Base-by-base conservation (phyloP, 495 filamentous ascomycete species). In the Elaphomyces granulatus region DNA sequence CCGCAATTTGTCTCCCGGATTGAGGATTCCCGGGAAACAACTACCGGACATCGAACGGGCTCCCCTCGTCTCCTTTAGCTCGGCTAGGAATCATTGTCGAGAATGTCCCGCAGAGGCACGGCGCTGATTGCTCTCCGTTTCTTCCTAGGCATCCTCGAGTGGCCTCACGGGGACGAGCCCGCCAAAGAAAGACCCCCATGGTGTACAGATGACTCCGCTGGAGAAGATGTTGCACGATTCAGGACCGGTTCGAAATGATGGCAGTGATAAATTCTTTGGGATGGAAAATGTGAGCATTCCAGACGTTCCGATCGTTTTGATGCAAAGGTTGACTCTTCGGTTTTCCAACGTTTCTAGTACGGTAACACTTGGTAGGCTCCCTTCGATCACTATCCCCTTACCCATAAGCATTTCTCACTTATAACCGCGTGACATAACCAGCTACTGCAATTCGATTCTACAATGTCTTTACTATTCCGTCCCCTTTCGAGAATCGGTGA, bases 261-360 rank as follows among this genome's bases (percentile, higher is more conserved):
- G 92, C 15, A 95, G 82, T 58, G 90, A 98, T 61, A 94, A 94
- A 67, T 96, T 93, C 63, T 96, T 88, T 66, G 90, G 92, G 2
- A 78, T 96, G 68, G 90, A 96, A 61, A 98, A 98, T 66, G 87
- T 95, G 68, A 69, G 83, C 60, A 12, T n/a, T n/a, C n/a, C n/a
- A n/a, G n/a, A n/a, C n/a, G n/a, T n/a, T n/a, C n/a, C n/a, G n/a
- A n/a, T n/a, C n/a, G n/a, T n/a, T n/a, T n/a, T n/a, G n/a, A n/a
- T n/a, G n/a, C n/a, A n/a, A n/a, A n/a, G n/a, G n/a, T n/a, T n/a
- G n/a, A n/a, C n/a, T n/a, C n/a, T n/a, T n/a, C n/a, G n/a, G n/a
- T n/a, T n/a, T n/a, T n/a, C 10, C 23, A 37, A 38, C 21, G 15
- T 19, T 38, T 18, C 32, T 47, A 96, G 87, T 94, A 88, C 62